phyloP scores from a whole-genome alignment of 306 rosid genomes.

The Carpinus fangiana region DNA sequence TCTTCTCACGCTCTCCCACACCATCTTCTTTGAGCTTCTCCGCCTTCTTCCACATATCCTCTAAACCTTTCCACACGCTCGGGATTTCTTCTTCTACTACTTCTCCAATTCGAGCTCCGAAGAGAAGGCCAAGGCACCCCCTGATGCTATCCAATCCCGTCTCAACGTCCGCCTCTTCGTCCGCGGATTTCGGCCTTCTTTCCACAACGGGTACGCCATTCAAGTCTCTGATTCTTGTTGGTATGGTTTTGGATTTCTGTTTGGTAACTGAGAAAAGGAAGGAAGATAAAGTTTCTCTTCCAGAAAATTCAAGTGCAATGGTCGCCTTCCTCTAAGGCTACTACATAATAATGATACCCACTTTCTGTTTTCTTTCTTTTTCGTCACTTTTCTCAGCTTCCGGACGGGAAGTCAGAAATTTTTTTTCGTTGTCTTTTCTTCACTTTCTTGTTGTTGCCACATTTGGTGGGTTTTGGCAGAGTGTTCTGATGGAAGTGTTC shows the following conservation, averaged over 20 bases:
- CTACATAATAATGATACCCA: too few species aligned
- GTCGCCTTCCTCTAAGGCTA: background rate
- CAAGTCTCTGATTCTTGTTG: background rate
- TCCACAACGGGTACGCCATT: constrained; percentile 47
- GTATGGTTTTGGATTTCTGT: constrained; percentile 23
- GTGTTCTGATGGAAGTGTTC: constrained; percentile 54
- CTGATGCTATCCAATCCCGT: constrained; percentile 28
- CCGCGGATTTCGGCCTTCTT: constrained; percentile 40
- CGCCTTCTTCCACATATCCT: constrained; percentile 27
- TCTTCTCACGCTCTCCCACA: constrained; percentile 17
- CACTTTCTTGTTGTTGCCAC: background rate
- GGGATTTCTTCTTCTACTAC: constrained; percentile 15
- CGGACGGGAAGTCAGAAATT: background rate
- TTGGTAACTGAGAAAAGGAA: constrained; percentile 1
- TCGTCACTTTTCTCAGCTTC: background rate
- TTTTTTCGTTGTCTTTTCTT: background rate
- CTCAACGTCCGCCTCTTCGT: constrained; percentile 35
- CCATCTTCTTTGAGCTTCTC: constrained; percentile 20
- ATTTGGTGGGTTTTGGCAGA: constrained; percentile 47
- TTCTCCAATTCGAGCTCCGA: constrained; percentile 28
- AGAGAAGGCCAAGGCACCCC: constrained; percentile 20
- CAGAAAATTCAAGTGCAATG: background rate
- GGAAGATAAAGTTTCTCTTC: background rate
- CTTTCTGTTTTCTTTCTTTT: background rate
- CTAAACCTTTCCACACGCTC: constrained; percentile 23